Evolutionary conservation across 805 yeast species (phyloP).

Genomic region (Cyberlindnera xylosilytica): DNA sequence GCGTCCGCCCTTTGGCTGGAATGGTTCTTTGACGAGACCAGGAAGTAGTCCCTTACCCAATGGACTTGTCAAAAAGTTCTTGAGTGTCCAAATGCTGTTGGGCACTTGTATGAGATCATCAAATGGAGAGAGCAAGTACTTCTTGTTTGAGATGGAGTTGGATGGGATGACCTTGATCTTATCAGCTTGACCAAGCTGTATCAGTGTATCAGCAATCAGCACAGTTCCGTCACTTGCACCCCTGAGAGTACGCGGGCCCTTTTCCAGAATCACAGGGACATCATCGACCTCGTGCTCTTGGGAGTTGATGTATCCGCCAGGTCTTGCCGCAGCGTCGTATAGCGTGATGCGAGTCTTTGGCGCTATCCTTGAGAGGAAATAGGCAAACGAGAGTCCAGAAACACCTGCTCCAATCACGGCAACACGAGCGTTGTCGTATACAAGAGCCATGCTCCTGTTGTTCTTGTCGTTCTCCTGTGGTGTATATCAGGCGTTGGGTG

Average conservation of each 20-base stretch:
- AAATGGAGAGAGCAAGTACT: slow-evolving; percentile 52
- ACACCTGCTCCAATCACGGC: slow-evolving; percentile 88
- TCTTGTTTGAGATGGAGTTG: slow-evolving; percentile 63
- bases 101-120: slow-evolving; percentile 54
- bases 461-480: too few relatives aligned
- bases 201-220: slow-evolving; percentile 58
- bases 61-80: slow-evolving; percentile 38
- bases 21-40: slow-evolving; percentile 52
- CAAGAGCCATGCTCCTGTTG: too few relatives aligned
- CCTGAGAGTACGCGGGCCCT: slow-evolving; percentile 88
- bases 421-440: slow-evolving; percentile 47
- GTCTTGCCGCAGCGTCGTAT: slow-evolving; percentile 49
- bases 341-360: slow-evolving; percentile 72
- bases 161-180: slow-evolving; percentile 58
- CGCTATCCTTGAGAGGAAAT: slow-evolving; percentile 63
- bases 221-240: slow-evolving; percentile 80
- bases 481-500: too few relatives aligned
- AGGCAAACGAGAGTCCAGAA: slow-evolving; percentile 75
- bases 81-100: slow-evolving; percentile 33
- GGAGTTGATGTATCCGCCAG: slow-evolving; percentile 82
- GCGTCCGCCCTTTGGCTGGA: slow-evolving; percentile 28
- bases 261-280: slow-evolving; percentile 48
- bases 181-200: slow-evolving; percentile 41
- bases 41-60: slow-evolving; percentile 41
- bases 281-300: slow-evolving; percentile 33